Evolutionary conservation across 768 basidiomycete species (phyloP), one percentile per base, ranked within the genome.

Genomic region (Serendipita vermifera): DNA sequence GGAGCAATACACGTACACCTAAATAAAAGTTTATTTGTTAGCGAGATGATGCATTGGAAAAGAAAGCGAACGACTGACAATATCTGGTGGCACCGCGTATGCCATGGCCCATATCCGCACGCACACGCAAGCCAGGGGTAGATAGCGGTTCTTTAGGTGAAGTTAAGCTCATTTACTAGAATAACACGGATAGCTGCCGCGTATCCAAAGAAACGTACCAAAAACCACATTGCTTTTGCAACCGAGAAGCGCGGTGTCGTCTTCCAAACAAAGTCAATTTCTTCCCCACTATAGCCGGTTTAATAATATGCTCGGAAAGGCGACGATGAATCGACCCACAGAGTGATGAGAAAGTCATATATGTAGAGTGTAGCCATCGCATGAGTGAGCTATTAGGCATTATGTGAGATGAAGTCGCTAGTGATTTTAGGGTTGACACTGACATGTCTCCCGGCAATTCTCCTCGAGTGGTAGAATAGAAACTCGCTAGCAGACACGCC

Each of bases 61-160:
- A n/a, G n/a, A n/a, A n/a, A n/a, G 13, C 9, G 4, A 5, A 20
- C 3, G 31, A 51, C 46, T 31, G 24, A 51, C 46, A 20, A 31
- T 15, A 9, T 51, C n/a, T 5, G 46, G 24, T 51, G 46, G 46
- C 32, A n/a, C 22, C 9, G 29, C 22, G 29, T 51, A 51, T 51
- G 46, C 46, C 46, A 51, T 51, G 24, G 46, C 46, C 46, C 46
- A 51, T 22, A 51, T 26, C 11, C 46, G 17, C 46, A 51, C 29
- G 22, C 17, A 51, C 11, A 51, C 46, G 46, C 46, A 26, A 2
- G 46, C 46, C 7, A 51, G 27, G 24, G 46, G 46, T 29, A 20
- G 31, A 51, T 51, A 51, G n/a, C 46, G 46, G 27, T 51, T 51
- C 46, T 51, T 22, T 15, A 29, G 4, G 9, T 17, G 46, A 15